Base-by-base conservation (phyloP, 177 flowering plant species). In the Vitis hybrid region DNA sequence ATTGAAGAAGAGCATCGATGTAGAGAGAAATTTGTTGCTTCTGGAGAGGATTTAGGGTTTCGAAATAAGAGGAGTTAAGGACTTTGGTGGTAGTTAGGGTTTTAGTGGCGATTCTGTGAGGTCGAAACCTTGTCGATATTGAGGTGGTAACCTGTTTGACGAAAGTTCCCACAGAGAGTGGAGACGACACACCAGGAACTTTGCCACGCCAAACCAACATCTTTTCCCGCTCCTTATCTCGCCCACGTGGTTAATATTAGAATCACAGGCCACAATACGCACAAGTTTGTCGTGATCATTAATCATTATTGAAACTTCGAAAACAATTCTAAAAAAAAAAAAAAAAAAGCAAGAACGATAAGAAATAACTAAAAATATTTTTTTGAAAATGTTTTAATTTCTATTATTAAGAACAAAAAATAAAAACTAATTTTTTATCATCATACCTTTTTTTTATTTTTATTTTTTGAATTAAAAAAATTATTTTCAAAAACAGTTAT, bases 1-100 rank as follows among this genome's bases (percentile, higher is more conserved):
- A 91, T 57, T 84, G 68, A 60, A 87, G 88, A 66, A 91, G 91
- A 64, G 91, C 68, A 21, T 88, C 86, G 9, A 89, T 85, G 66
- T 85, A 90, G 65, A 82, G 82, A 66, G 74, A 74, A 48, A 88
- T 74, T 73, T 89, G 94, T 8, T 82, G 83, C 56, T 86, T 80
- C 62, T 93, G 93, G 55, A 56, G 78, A 46, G 82, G 64, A 70
- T 18, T 79, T 48, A 92, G 82, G 77, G 84, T 73, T 60, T 84
- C 75, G 56, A 85, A 79, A 24, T 72, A 67, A 2, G 88, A 63
- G 19, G 78, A 65, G 3, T 35, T 60, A 55, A 32, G 49, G 46
- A 56, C 50, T 35, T 51, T 27, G 52, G 74, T 54, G 60, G 78
- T 56, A 18, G 79, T 21, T 54, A 71, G 11, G 70, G 71, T 21